Evolutionary conservation across 2,329 filamentous ascomycete species (phyloP), one percentile per base, ranked within the genome.

Genomic region (Penicillium oxalicum): DNA sequence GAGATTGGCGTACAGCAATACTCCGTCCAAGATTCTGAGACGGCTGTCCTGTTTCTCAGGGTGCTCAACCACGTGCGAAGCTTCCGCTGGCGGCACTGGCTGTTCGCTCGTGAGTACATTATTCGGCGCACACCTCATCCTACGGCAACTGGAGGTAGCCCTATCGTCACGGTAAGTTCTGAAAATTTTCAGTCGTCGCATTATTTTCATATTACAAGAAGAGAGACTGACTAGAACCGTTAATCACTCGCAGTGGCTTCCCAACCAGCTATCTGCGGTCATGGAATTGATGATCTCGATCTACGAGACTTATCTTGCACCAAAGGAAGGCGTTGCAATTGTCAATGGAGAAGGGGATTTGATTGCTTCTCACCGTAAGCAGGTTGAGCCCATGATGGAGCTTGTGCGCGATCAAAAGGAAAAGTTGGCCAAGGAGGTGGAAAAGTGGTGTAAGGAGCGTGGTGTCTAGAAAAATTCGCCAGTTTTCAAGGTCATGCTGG

Each of bases 21-120:
- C 43, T 59, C 64, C 2, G 53, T 67, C 24, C 54, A 68, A 26
- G 68, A 73, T 44, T 63, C 64, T 2, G 67, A 72, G 50, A 70
- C 72, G 0, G 63, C 68, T 0, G 67, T 73, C 4, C 61, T 75
- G 1, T 72, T 74, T 50, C 62, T 76, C n/a, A 69, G 69, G 51
- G 66, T 69, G 0, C 60, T 76, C 9, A 69, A 75, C 52, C 73
- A 75, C 50, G 70, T 75, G 4, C 68, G 73, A 45, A 74, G 72
- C 54, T 76, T 76, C 64, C 68, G 73, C 42, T 76, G 73, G 73
- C 66, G 73, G 1, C 73, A 76, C 52, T 76, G 73, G 73, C 53
- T 74, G 34, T 76, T 76, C 45, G 71, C 71, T 2, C 61, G 72
- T 28, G 73, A 76, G 58, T 76, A 76, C 49, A 76, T 75, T 40